phyloP scores from a whole-genome alignment of 345 rosid genomes.

The Eucalyptus victrix region DNA sequence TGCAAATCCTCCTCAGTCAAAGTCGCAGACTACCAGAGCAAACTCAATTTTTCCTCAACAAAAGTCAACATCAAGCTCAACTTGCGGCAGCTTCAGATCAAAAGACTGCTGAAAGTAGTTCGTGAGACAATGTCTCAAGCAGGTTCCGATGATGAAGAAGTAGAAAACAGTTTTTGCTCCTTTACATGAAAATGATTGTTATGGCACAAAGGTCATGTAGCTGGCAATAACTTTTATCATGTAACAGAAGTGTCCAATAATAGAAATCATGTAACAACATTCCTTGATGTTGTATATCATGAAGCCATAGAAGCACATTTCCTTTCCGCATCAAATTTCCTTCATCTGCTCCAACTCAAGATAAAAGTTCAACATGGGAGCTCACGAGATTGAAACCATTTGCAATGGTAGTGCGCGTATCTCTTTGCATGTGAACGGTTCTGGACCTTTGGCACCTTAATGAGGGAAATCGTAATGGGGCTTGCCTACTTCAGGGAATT shows the following conservation, averaged over 20 bases:
- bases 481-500: too few relatives aligned
- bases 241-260: not conserved
- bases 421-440: too few relatives aligned
- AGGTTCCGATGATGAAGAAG: not conserved
- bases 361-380: not conserved
- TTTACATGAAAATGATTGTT: not conserved
- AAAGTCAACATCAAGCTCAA: not conserved
- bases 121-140: not conserved
- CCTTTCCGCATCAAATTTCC: not conserved
- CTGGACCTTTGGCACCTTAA: too few relatives aligned
- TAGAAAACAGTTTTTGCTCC: not conserved
- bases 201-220: not conserved
- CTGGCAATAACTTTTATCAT: not conserved
- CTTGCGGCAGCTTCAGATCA: not conserved
- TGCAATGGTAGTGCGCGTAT: not conserved
- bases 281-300: not conserved
- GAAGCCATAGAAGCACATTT: rapidly evolving
- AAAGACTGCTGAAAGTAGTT: not conserved
- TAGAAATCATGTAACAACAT: not conserved
- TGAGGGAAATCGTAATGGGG: too few relatives aligned
- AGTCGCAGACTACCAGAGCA: not conserved
- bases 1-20: not conserved
- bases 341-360: not conserved
- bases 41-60: not conserved
- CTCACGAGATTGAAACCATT: not conserved